Evolutionary conservation across 2,329 filamentous ascomycete species (phyloP), one percentile per base, ranked within the genome.

Genomic region (Sclerotiophoma versabilis): DNA sequence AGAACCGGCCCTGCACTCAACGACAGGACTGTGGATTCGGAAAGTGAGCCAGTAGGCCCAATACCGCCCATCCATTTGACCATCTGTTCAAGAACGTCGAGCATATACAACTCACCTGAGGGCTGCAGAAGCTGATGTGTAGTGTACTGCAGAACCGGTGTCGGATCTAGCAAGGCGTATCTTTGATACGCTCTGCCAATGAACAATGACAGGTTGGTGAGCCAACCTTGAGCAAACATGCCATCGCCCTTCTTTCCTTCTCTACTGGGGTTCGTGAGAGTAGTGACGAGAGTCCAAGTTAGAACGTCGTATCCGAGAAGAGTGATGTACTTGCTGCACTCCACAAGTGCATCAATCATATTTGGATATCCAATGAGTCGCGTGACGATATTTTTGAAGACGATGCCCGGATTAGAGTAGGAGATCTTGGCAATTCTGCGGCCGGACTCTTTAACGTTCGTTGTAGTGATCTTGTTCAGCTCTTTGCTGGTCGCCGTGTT

Each of bases 351-450:
- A 58, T 96, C 91, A 51, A 96, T 96, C 57, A 99, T 83, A 70
- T 98, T 99, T 71, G 90, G 90, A 73, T 99, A 99, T 0, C 90
- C 88, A 75, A 99, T 93, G 54, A 97, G 91, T 74, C 97, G 93
- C 58, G 88, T 88, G 53, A 99, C 86, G 6, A 93, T 92, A 51
- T 93, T 90, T 66, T 87, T 87, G 78, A 97, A 96, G 20, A 98
- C 93, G 51, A 96, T 84, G 22, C 93, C 93, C 1, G 95, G 96
- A 36, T 92, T 95, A 1, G 92, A 88, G 66, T 92, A 90, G 22
- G 93, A 92, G n/a, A 93, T 90, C 76, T 97, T 98, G 8, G 93
- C 93, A 25, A 99, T 83, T 30, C 88, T 87, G 69, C 93, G 88
- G 41, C 93, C 92, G 87, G 96, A 96, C 39, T 88, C 86, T 45